Evolutionary conservation across 192 early-diverging fungal genomes (phyloP).

Genomic region (Jimgerdemannia flammicorona): DNA sequence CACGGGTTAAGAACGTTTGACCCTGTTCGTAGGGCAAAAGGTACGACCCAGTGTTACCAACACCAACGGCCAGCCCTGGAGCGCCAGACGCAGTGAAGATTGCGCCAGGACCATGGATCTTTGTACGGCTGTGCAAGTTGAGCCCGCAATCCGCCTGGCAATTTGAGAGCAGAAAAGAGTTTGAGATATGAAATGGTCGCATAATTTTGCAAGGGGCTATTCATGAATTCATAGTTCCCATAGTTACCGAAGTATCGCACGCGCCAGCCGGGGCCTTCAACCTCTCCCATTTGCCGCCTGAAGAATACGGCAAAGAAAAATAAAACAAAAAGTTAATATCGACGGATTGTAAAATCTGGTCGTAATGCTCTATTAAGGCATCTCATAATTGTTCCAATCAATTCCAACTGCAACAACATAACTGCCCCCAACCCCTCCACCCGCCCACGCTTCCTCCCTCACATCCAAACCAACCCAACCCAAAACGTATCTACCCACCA

Average conservation of each 20-base stretch:
- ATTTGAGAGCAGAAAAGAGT: neutral
- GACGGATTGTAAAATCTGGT: too few species aligned
- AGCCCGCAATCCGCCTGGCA: constrained; percentile 55
- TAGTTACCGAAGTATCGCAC: constrained; percentile 4
- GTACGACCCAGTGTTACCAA: constrained; percentile 79
- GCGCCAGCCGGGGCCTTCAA: constrained; percentile 47
- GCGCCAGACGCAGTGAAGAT: constrained; percentile 70
- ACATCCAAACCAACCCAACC: neutral
- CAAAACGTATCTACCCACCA: constrained; percentile 35
- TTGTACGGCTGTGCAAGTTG: constrained; percentile 78
- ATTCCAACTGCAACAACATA: too few species aligned
- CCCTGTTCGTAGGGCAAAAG: constrained; percentile 57
- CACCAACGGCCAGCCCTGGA: constrained; percentile 82
- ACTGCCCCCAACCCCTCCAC: too few species aligned
- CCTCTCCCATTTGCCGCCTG: constrained; percentile 52
- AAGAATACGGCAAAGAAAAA: neutral
- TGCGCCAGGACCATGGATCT: constrained; percentile 50
- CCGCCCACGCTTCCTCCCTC: neutral
- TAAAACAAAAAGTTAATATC: neutral
- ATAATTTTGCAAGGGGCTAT: neutral
- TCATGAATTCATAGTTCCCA: neutral
- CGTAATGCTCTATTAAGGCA: too few species aligned
- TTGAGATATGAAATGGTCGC: neutral
- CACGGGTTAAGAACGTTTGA: constrained; percentile 76
- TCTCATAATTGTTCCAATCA: too few species aligned